These are phyloP conservation scores for Aspergillus japonicus DNA, from an alignment of 2,329 filamentous ascomycete species.

Conservation along the genomic window DNA sequence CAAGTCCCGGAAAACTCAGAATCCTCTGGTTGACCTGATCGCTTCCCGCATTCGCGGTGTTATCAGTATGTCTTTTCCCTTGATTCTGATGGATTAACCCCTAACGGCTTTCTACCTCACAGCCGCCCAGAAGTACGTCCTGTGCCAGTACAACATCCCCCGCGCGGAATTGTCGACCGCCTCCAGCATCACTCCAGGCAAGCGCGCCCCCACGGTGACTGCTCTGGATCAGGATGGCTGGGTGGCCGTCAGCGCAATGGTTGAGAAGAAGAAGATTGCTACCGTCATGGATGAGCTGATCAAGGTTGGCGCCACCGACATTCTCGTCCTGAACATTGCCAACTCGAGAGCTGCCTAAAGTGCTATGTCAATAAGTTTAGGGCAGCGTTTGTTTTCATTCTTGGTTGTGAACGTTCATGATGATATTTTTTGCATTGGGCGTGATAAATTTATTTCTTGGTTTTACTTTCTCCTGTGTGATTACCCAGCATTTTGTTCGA, in stretches of 20 bases:
- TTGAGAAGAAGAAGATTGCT: constrained; percentile 81
- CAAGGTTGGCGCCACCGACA: constrained; percentile 75
- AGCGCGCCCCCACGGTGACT: constrained; percentile 90
- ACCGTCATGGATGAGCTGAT: constrained; percentile 81
- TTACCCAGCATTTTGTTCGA: not conserved
- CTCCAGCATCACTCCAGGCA: constrained; percentile 81
- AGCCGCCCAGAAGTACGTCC: constrained; percentile 86
- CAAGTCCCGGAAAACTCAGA: constrained; percentile 80
- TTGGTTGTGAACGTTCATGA: not conserved
- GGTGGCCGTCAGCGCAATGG: constrained; percentile 95
- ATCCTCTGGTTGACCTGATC: constrained; percentile 80
- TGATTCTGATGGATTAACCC: not conserved
- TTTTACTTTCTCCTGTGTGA: constrained; percentile 4
- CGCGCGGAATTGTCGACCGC: constrained; percentile 66
- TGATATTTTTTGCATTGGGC: constrained; percentile 2
- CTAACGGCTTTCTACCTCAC: not conserved
- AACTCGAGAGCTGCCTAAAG: constrained; percentile 63
- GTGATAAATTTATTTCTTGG: constrained; percentile 6
- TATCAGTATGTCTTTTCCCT: constrained; percentile 61
- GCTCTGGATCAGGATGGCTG: constrained; percentile 82
- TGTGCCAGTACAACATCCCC: constrained; percentile 94
- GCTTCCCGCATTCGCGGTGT: constrained; percentile 85
- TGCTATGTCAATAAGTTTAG: not conserved
- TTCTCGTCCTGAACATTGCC: constrained; percentile 80
- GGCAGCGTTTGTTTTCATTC: not conserved